Evolutionary conservation across 768 basidiomycete genomes (phyloP).

Genomic region (Phaffia australis): DNA sequence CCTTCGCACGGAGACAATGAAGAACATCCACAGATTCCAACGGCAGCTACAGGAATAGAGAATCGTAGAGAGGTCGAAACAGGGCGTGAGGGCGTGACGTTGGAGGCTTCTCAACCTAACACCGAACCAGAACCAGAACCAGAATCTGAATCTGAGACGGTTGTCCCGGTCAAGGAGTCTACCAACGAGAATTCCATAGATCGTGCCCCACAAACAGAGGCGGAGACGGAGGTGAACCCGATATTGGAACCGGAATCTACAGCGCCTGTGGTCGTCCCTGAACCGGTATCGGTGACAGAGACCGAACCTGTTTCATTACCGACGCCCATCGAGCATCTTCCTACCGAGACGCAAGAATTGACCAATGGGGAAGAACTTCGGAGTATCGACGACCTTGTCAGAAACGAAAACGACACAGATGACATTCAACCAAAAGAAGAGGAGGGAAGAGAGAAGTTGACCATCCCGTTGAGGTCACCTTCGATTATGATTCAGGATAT

Average conservation of each 20-base stretch:
- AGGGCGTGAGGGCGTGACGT: no score
- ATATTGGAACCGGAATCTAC: no score
- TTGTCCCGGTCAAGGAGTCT: background rate
- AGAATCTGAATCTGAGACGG: background rate
- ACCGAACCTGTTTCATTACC: background rate
- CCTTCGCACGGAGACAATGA: background rate
- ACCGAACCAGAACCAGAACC: slow-evolving; percentile 1
- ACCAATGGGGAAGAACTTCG: no score
- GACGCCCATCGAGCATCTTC: background rate
- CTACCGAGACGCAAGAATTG: no score
- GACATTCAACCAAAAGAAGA: background rate
- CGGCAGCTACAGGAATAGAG: background rate
- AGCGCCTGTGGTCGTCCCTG: background rate
- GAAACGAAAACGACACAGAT: background rate
- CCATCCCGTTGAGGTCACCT: background rate
- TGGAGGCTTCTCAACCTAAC: background rate
- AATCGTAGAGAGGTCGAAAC: no score
- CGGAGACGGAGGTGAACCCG: no score
- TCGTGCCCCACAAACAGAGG: background rate
- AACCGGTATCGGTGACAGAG: no score
- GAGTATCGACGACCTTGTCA: background rate
- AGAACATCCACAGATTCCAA: background rate
- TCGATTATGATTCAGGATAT: no score
- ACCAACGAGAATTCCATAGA: background rate
- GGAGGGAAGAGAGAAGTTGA: background rate